A percentile compares a stretch with the other conserved stretches of the same genome.
phyloP scores from a whole-genome alignment of 345 rosid species.

The Eucalyptus brandiana region DNA sequence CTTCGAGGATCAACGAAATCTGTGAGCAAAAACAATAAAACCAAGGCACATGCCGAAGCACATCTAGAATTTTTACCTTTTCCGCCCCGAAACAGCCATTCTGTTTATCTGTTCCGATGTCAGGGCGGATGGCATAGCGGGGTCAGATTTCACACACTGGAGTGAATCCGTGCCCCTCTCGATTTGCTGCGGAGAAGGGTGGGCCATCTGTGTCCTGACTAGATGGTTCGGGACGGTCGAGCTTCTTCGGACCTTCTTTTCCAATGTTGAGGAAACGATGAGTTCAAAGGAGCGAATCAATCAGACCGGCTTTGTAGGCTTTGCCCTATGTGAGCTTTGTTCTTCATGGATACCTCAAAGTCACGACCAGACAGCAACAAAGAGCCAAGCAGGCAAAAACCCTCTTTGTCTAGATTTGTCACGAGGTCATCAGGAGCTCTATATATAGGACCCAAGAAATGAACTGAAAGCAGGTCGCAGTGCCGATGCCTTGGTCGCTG shows the following conservation, averaged over 20 bases:
- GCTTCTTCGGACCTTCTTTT: neutral
- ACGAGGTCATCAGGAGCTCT: neutral
- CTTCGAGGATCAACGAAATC: neutral
- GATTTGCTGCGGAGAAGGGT: neutral
- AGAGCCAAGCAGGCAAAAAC: neutral
- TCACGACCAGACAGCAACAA: neutral
- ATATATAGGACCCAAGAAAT: neutral
- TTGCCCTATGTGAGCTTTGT: neutral
- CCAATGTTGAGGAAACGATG: neutral
- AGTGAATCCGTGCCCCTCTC: neutral
- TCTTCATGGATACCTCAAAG: neutral
- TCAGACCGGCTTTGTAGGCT: neutral
- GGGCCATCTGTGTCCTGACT: neutral
- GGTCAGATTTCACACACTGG: neutral
- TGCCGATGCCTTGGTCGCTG: constrained; percentile 15
- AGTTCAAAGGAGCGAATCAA: neutral
- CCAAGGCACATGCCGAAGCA: neutral
- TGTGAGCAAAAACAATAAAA: neutral
- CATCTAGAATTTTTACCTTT: neutral
- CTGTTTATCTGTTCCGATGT: neutral
- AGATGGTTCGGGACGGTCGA: neutral
- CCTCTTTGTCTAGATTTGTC: neutral
- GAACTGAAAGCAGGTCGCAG: neutral
- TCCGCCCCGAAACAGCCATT: neutral
- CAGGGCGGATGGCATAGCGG: neutral